Evolutionary conservation across 176 grass and related monocot species (phyloP).

Genomic region (Triticum monococcum): DNA sequence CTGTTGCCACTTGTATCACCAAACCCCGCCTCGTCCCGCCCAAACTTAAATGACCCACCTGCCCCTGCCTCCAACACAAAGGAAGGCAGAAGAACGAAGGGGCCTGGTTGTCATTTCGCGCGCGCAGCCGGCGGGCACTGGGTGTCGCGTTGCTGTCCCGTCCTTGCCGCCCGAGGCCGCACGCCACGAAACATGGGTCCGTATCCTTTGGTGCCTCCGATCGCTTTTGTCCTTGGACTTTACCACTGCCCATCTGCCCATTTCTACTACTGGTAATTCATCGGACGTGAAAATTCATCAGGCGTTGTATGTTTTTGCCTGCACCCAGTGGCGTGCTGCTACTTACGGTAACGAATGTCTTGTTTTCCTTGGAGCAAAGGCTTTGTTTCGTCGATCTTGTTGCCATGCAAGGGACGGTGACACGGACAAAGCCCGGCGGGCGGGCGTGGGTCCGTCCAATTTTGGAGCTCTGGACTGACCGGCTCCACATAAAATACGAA

Average conservation of each 20-base stretch:
- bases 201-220: background rate
- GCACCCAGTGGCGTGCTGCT: background rate
- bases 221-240: background rate
- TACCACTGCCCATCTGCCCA: too few species aligned
- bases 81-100: accelerated
- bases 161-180: background rate
- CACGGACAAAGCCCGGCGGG: background rate
- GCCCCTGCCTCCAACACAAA: background rate
- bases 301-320: background rate
- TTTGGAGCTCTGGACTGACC: background rate
- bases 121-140: background rate
- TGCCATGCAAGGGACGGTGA: background rate
- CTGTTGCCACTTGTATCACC: background rate
- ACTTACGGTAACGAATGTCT: background rate
- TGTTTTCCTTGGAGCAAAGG: background rate
- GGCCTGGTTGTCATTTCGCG: background rate
- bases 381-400: background rate
- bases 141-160: conserved; percentile 30
- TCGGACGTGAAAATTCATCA: background rate
- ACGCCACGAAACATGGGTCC: conserved; percentile 23
- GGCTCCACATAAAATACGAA: background rate
- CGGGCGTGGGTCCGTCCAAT: background rate
- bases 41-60: background rate
- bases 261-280: background rate
- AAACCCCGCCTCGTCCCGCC: background rate